Percentiles rank a stretch among this genome's conserved stretches.
phyloP scores from a whole-genome alignment of 2,329 filamentous ascomycete genomes.

The Fusarium compactum region DNA sequence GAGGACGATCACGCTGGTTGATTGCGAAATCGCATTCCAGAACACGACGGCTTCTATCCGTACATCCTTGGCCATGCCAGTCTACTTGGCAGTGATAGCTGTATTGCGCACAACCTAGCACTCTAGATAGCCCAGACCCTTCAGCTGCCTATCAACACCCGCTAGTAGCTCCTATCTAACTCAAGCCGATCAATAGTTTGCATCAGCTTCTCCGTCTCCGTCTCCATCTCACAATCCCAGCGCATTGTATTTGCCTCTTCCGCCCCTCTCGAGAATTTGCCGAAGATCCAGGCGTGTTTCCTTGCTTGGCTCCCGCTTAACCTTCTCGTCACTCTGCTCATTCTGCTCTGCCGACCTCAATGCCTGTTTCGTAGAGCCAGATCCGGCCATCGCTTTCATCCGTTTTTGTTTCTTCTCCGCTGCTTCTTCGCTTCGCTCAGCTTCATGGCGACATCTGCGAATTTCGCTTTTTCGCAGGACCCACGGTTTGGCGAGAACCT shows the following conservation, averaged over 20 bases:
- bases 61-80: constrained; percentile 13
- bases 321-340: constrained; percentile 13
- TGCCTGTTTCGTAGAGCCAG: constrained; percentile 9
- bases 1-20: constrained; percentile 18
- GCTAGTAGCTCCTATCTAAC: constrained; percentile 28
- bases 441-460: constrained; percentile 62
- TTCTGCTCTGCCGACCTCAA: constrained; percentile 16
- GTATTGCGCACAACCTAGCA: constrained; percentile 15
- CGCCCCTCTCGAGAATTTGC: constrained; percentile 47
- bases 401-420: constrained; percentile 45
- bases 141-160: constrained; percentile 25
- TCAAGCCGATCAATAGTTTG: not conserved
- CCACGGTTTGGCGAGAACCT: constrained; percentile 67
- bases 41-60: constrained; percentile 28
- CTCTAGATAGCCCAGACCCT: constrained; percentile 22
- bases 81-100: constrained; percentile 24
- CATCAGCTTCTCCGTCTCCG: constrained; percentile 1
- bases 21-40: constrained; percentile 42
- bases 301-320: constrained; percentile 30
- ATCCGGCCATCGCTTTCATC: constrained; percentile 35
- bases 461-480: constrained; percentile 62
- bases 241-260: constrained; percentile 52
- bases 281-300: constrained; percentile 40
- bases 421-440: constrained; percentile 52
- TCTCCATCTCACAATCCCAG: constrained; percentile 50